Conservation (phyloP, 2,329 filamentous ascomycete genomes). For the Pseudogymnoascus sp. region DNA sequence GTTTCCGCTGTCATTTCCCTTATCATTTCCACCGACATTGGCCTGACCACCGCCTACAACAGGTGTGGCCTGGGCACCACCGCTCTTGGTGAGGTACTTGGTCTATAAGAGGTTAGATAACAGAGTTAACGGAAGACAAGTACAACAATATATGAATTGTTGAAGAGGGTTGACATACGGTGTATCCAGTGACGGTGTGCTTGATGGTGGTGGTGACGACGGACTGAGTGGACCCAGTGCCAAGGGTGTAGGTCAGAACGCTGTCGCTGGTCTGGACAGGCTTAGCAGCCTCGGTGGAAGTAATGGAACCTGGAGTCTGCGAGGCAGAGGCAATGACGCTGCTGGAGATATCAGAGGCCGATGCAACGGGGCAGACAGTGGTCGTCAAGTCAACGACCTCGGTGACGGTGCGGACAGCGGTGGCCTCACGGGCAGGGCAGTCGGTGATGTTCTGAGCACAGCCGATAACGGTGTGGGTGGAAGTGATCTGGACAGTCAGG, state of each 20-base stretch:
- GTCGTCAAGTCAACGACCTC: conserved; percentile 1
- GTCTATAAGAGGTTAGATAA: conserved; percentile 2
- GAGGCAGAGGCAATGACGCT: not conserved
- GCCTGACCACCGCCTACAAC: not conserved
- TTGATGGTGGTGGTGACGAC: conserved; percentile 1
- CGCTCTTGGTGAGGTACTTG: not conserved
- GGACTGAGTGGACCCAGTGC: not conserved
- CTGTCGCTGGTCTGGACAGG: conserved; percentile 4
- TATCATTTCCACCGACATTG: conserved; percentile 1
- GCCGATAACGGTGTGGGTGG: not conserved
- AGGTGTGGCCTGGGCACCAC: not conserved
- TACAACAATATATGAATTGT: not conserved
- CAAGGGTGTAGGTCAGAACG: conserved; percentile 2
- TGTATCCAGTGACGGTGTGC: not conserved
- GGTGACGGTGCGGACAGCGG: not conserved
- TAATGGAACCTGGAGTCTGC: not conserved
- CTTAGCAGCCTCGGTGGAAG: not conserved
- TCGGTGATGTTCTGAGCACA: conserved; percentile 4
- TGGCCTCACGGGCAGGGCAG: not conserved
- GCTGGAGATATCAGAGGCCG: not conserved
- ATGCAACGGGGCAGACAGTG: not conserved
- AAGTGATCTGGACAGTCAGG: not conserved
- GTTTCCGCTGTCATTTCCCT: not conserved
- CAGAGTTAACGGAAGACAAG: not conserved
- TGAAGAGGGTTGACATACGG: not conserved